Evolutionary conservation across 2,329 filamentous ascomycete genomes (phyloP), one percentile per base, ranked within the genome.

Genomic region (Cladosporium sp.): DNA sequence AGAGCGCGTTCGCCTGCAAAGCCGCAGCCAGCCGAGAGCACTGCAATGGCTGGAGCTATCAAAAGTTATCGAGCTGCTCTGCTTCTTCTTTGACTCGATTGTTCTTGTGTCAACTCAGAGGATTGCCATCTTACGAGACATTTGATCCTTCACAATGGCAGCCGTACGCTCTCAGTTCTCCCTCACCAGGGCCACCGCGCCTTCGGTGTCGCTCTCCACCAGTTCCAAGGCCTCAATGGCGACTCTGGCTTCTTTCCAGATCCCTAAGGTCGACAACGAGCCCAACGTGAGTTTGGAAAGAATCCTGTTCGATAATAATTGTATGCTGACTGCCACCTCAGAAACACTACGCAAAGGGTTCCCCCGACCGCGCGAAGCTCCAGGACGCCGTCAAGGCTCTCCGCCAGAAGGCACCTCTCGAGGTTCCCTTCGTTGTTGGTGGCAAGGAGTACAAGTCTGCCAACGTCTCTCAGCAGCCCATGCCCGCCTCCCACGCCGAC

Each of bases 301-400:
- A n/a, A 3, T 38, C 16, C 13, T 4, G 29, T n/a, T 16, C 38
- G 16, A 53, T 57, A 39, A 38, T 7, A 36, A 52, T 56, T 20
- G 49, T 2, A 7, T 13, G 22, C 50, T 55, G 9, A 45, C 15
- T 16, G 7, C 7, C 6, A 13, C 2, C 15, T 50, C 60, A 96
- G 90, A 86, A 94, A 75, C 86, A 92, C 71, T 98, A 95, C 68
- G 78, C 78, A 56, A 93, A 93, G 69, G 88, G 84, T 53, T 93
- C 91, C 1, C 70, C 82, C 19, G 87, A 95, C 66, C 80, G 92
- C 54, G 79, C 85, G 61, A 84, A 83, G 57, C 79, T 98, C 43
- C 80, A 82, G 41, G 80, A 84, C 41, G 88, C 91, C 15, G 71
- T 96, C 20, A 80, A 86, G 59, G 73, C 75, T 32, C 75, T 89